Percentiles rank a stretch among this genome's conserved stretches.
phyloP scores from a whole-genome alignment of 345 rosid species.

The Eucalyptus polybractea region DNA sequence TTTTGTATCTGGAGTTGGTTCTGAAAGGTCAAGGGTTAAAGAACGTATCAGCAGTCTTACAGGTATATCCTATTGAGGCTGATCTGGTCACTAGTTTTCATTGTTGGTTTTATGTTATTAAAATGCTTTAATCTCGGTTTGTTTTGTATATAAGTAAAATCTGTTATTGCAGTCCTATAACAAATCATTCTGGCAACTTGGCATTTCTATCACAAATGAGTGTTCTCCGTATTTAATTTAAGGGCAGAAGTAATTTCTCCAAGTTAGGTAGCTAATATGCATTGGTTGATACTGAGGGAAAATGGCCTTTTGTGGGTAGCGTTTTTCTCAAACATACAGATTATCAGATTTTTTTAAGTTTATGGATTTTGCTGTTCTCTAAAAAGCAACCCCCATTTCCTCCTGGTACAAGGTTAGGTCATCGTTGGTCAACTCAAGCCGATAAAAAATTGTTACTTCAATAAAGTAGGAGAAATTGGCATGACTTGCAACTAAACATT shows the following conservation, averaged over 20 bases:
- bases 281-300: neutral
- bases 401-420: neutral
- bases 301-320: neutral
- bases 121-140: neutral
- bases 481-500: neutral
- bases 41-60: conserved; percentile 54
- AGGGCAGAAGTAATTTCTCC: neutral
- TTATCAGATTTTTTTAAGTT: neutral
- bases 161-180: neutral
- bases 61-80: conserved; percentile 25
- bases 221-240: neutral
- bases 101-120: neutral
- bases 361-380: neutral
- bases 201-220: neutral
- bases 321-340: neutral
- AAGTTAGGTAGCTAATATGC: neutral
- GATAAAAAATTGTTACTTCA: neutral
- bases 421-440: neutral
- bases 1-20: conserved; percentile 53
- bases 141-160: neutral
- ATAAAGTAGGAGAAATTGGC: neutral
- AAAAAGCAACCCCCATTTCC: neutral
- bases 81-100: neutral
- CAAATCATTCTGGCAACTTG: neutral
- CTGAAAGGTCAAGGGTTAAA: conserved; percentile 24